Evolutionary conservation across 1,284 basidiomycete species (phyloP).

Genomic region (Fomes fomentarius): DNA sequence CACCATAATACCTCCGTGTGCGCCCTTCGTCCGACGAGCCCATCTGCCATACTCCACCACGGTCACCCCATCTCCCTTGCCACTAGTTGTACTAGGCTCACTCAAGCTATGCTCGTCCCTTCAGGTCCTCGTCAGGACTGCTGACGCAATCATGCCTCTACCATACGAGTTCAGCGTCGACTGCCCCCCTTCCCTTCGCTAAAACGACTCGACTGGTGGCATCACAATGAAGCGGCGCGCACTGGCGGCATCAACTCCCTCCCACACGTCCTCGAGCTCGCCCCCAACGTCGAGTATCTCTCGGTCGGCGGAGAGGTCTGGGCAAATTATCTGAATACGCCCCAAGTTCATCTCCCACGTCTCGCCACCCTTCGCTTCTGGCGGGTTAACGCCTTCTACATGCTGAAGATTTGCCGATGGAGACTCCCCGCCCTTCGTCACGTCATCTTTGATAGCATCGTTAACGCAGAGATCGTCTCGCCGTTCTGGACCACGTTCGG

Average conservation of each 20-base stretch:
- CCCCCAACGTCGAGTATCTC: conserved; percentile 62
- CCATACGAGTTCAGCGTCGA: conserved; percentile 58
- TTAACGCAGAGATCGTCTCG: conserved; percentile 37
- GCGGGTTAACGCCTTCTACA: conserved; percentile 50
- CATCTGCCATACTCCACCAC: conserved; percentile 61
- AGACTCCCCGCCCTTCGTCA: conserved; percentile 53
- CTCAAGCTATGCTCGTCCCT: conserved; percentile 53
- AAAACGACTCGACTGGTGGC: conserved; percentile 70
- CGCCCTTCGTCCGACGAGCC: conserved; percentile 54
- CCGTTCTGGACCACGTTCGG: conserved; percentile 53
- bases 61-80: conserved; percentile 39
- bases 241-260: conserved; percentile 70
- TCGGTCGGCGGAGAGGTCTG: conserved; percentile 54
- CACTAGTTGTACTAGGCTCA: conserved; percentile 39
- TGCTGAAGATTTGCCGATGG: conserved; percentile 54
- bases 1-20: conserved; percentile 25
- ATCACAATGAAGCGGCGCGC: conserved; percentile 58
- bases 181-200: conserved; percentile 50
- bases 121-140: conserved; percentile 54
- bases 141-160: conserved; percentile 32
- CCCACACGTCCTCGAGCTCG: conserved; percentile 47
- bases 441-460: conserved; percentile 49
- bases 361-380: conserved; percentile 59
- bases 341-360: conserved; percentile 34
- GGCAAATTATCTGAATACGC: conserved; percentile 29